Percentiles rank a stretch among this genome's conserved stretches.
Conservation (phyloP, 176 grass and related monocot species). For the Hyparrhenia diplandra region DNA sequence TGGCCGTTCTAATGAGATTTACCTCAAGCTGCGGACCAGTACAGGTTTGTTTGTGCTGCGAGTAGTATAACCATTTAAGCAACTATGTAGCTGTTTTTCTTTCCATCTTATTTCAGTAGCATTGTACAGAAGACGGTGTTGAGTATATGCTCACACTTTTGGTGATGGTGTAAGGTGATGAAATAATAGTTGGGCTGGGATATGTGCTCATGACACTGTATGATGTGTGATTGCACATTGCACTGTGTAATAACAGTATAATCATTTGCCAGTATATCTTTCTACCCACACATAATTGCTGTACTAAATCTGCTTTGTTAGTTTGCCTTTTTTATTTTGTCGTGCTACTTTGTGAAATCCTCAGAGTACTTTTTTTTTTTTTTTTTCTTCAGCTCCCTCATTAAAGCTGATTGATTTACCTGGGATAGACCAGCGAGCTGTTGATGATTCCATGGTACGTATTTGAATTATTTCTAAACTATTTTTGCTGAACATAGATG, state of each 20-base stretch:
- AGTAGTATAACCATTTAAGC: no score
- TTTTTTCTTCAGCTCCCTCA: slow-evolving; percentile 63
- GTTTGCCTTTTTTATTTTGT: not conserved
- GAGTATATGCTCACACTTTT: no score
- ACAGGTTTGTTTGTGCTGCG: no score
- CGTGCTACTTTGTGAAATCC: not conserved
- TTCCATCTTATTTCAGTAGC: no score
- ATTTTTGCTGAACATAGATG: slow-evolving; percentile 8
- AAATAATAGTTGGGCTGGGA: no score
- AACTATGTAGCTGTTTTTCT: no score
- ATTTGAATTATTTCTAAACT: not conserved
- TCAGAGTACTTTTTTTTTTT: not conserved
- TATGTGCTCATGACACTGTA: no score
- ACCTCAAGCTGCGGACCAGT: no score
- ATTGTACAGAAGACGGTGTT: no score
- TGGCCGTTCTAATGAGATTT: no score
- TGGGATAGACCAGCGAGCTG: slow-evolving; percentile 81
- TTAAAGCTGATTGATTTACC: slow-evolving; percentile 97
- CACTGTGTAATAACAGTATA: not conserved
- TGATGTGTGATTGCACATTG: no score
- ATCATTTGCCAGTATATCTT: not conserved
- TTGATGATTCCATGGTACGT: slow-evolving; percentile 82
- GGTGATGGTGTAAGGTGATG: no score
- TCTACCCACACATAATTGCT: not conserved
- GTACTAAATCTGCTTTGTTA: not conserved